Percentiles rank a stretch among this genome's conserved stretches.
phyloP scores from a whole-genome alignment of 768 basidiomycete genomes.

The Leccinum rimulosum region DNA sequence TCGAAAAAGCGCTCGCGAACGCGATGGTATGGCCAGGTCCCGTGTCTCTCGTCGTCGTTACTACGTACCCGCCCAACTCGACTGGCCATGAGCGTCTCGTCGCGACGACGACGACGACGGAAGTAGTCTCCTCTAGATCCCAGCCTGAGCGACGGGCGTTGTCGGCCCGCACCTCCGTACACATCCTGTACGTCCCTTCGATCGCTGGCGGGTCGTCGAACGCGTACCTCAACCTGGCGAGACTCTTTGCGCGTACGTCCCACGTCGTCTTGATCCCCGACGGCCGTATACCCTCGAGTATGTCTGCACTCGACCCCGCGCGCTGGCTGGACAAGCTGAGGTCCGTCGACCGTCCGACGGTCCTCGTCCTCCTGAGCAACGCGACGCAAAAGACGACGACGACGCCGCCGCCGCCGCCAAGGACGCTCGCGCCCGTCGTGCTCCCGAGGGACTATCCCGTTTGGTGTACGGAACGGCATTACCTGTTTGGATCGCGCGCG shows the following conservation, averaged over 20 bases:
- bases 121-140: too few relatives aligned
- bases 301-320: conserved; percentile 13
- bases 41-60: conserved; percentile 48
- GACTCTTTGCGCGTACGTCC: conserved; percentile 52
- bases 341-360: too few relatives aligned
- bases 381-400: conserved; percentile 29
- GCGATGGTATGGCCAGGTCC: conserved; percentile 46
- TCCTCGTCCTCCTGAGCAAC: conserved; percentile 26
- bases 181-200: conserved; percentile 45
- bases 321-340: conserved; percentile 15
- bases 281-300: conserved; percentile 27
- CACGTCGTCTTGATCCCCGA: conserved; percentile 53
- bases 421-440: conserved; percentile 45
- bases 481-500: conserved; percentile 41
- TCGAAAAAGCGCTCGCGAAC: conserved; percentile 38
- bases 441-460: conserved; percentile 42
- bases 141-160: conserved; percentile 8
- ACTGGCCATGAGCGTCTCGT: conserved; percentile 17
- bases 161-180: conserved; percentile 34
- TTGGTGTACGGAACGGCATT: conserved; percentile 64
- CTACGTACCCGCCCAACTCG: conserved; percentile 30
- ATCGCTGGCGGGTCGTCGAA: conserved; percentile 44
- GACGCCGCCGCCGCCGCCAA: conserved; percentile 35
- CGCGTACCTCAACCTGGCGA: conserved; percentile 58
- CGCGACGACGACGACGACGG: background rate